Evolutionary conservation across 108 stramenopile species (phyloP).

Genomic region (Pseudonitzschia delicatissima): DNA sequence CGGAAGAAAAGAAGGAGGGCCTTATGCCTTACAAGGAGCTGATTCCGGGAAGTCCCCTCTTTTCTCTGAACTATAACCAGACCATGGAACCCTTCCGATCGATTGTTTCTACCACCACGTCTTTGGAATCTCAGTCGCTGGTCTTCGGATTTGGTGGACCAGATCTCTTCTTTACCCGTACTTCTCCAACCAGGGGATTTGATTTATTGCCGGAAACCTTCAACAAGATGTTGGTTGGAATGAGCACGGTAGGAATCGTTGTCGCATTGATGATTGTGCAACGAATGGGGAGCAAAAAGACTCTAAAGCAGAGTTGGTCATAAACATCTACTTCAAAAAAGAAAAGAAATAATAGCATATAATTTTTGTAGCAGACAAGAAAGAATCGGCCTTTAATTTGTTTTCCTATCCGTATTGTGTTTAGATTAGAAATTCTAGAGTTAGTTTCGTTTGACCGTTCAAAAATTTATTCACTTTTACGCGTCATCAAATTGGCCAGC

Average conservation of each 20-base stretch:
- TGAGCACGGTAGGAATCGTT: conserved; percentile 59
- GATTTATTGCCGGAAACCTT: conserved; percentile 86
- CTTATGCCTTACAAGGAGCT: conserved; percentile 70
- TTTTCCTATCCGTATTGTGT: no score
- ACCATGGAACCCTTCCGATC: conserved; percentile 52
- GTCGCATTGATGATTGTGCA: conserved; percentile 45
- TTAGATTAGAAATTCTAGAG: no score
- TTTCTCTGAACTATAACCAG: conserved; percentile 57
- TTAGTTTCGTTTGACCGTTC: no score
- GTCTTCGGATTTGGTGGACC: conserved; percentile 79
- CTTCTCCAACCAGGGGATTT: conserved; percentile 83
- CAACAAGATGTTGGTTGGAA: conserved; percentile 57
- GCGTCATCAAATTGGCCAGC: conserved; percentile 1
- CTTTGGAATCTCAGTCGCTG: conserved; percentile 82
- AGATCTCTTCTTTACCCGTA: conserved; percentile 81
- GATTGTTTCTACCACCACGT: conserved; percentile 59
- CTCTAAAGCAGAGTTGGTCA: conserved; percentile 41
- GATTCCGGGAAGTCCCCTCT: conserved; percentile 61
- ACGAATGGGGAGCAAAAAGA: conserved; percentile 59
- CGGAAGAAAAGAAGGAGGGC: conserved; percentile 80
- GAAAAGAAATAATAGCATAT: no score
- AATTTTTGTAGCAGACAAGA: no score
- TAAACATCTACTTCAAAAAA: no score
- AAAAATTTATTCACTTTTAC: no score
- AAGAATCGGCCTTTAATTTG: no score